Evolutionary conservation across 2,329 filamentous ascomycete species (phyloP).

Genomic region (Claviceps maximensis): DNA sequence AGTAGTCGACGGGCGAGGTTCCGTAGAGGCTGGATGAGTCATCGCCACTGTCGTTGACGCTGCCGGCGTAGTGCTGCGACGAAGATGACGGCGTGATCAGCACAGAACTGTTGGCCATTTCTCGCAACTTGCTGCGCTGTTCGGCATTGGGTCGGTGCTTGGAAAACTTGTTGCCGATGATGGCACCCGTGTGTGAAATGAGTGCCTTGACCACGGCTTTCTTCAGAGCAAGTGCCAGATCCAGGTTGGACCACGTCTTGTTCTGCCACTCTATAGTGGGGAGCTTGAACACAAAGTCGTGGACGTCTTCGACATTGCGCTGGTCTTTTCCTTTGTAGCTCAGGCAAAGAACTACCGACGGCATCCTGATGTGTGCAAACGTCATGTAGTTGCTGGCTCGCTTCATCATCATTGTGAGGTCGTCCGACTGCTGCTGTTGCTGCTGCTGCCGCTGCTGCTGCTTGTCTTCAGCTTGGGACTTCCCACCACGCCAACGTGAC

Average conservation of each 20-base stretch:
- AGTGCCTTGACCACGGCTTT: slow-evolving; percentile 88
- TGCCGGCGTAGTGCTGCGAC: slow-evolving; percentile 26
- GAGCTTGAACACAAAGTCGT: slow-evolving; percentile 93
- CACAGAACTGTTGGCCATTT: slow-evolving; percentile 68
- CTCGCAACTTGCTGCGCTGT: slow-evolving; percentile 65
- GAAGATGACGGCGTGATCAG: slow-evolving; percentile 33
- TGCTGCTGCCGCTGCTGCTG: slow-evolving; percentile 38
- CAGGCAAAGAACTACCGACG: slow-evolving; percentile 86
- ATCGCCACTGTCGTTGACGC: slow-evolving; percentile 36
- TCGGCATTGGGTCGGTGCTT: slow-evolving; percentile 72
- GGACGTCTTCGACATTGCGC: slow-evolving; percentile 90
- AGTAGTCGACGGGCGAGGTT: slow-evolving; percentile 42
- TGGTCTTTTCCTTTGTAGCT: slow-evolving; percentile 95
- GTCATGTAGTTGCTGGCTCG: slow-evolving; percentile 97
- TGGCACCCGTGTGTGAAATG: slow-evolving; percentile 89
- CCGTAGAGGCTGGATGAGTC: slow-evolving; percentile 43
- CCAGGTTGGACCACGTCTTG: slow-evolving; percentile 98
- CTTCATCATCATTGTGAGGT: slow-evolving; percentile 91
- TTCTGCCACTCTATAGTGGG: slow-evolving; percentile 92
- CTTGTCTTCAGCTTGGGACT: slow-evolving; percentile 38
- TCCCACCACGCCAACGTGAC: slow-evolving; percentile 39
- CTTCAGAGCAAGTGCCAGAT: slow-evolving; percentile 83
- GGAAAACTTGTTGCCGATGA: slow-evolving; percentile 93
- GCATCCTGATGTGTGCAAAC: slow-evolving; percentile 86
- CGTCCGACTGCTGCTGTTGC: slow-evolving; percentile 60